These are phyloP conservation scores for Chaetomium cochliodes DNA, from an alignment of 495 filamentous ascomycete genomes.

Conservation along the genomic window DNA sequence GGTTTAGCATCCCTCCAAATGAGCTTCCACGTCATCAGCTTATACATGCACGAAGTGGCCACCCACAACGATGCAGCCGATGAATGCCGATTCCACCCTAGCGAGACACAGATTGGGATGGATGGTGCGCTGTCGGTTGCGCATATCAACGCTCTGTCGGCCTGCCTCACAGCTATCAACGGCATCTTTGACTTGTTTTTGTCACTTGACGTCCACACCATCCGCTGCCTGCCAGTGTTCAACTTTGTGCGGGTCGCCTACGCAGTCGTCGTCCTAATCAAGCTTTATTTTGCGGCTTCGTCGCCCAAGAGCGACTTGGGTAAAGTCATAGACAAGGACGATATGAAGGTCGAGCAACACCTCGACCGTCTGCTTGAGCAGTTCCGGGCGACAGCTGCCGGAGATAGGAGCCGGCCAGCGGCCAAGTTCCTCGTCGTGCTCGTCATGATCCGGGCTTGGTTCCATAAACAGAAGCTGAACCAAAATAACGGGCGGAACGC, in stretches of 20 bases:
- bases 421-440: conserved; percentile 76
- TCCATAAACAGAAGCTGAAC: conserved; percentile 48
- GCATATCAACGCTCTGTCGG: conserved; percentile 69
- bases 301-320: conserved; percentile 67
- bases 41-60: conserved; percentile 87
- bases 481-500: conserved; percentile 22
- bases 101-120: conserved; percentile 43
- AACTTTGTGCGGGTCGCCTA: conserved; percentile 74
- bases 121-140: conserved; percentile 54
- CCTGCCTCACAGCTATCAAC: conserved; percentile 70
- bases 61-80: conserved; percentile 70
- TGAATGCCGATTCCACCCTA: conserved; percentile 52
- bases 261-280: conserved; percentile 81
- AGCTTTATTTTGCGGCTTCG: conserved; percentile 76
- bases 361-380: conserved; percentile 64
- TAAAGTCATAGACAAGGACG: conserved; percentile 70
- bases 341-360: conserved; percentile 73
- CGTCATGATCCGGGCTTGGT: conserved; percentile 71
- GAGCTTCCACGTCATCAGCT: conserved; percentile 62
- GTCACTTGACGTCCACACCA: conserved; percentile 55
- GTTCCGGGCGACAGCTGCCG: conserved; percentile 62
- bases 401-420: conserved; percentile 65
- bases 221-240: conserved; percentile 73
- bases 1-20: conserved; percentile 55
- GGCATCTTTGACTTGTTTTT: conserved; percentile 70